Percentiles rank a stretch among this genome's conserved stretches.
These are phyloP conservation scores for Epichloe hybrida DNA, from an alignment of 2,329 filamentous ascomycete species.

Conservation along the genomic window DNA sequence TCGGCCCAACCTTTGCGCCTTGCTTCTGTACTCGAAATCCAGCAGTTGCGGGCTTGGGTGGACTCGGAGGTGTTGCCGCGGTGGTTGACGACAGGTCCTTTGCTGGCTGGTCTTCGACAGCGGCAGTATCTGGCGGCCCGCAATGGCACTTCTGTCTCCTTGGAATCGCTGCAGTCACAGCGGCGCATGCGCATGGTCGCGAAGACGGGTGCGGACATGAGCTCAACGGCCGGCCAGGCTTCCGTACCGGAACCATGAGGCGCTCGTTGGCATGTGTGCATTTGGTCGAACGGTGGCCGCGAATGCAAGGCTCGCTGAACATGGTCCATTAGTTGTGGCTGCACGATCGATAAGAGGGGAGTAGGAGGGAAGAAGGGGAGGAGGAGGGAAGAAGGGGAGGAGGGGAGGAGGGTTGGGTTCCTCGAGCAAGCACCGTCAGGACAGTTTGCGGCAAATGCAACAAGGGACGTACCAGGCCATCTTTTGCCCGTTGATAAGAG, in stretches of 20 bases:
- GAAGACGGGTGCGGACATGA: slow-evolving; percentile 53
- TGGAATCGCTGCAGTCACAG: slow-evolving; percentile 51
- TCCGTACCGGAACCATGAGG: slow-evolving; percentile 56
- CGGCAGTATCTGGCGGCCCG: slow-evolving; percentile 19
- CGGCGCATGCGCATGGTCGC: slow-evolving; percentile 46
- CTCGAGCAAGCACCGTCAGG: too few relatives aligned
- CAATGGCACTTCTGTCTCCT: slow-evolving; percentile 44
- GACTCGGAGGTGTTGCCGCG: slow-evolving; percentile 17
- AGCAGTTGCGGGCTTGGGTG: slow-evolving; percentile 16
- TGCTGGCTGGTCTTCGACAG: slow-evolving; percentile 12
- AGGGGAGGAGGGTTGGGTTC: background rate
- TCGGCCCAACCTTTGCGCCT: slow-evolving; percentile 18
- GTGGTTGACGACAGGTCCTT: slow-evolving; percentile 11
- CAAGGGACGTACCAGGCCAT: slow-evolving; percentile 53
- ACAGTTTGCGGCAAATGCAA: background rate
- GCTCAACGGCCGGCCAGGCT: slow-evolving; percentile 57
- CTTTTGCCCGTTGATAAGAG: slow-evolving; percentile 55
- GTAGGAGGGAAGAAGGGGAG: background rate
- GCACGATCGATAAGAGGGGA: background rate
- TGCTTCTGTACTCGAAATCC: slow-evolving; percentile 34
- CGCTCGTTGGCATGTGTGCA: slow-evolving; percentile 56
- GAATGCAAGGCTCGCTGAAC: slow-evolving; percentile 56
- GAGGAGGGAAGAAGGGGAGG: background rate
- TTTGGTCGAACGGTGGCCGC: slow-evolving; percentile 63
- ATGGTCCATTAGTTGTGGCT: background rate